Conservation (phyloP, 176 grass and related monocot genomes). For the Musa schizocarpa region DNA sequence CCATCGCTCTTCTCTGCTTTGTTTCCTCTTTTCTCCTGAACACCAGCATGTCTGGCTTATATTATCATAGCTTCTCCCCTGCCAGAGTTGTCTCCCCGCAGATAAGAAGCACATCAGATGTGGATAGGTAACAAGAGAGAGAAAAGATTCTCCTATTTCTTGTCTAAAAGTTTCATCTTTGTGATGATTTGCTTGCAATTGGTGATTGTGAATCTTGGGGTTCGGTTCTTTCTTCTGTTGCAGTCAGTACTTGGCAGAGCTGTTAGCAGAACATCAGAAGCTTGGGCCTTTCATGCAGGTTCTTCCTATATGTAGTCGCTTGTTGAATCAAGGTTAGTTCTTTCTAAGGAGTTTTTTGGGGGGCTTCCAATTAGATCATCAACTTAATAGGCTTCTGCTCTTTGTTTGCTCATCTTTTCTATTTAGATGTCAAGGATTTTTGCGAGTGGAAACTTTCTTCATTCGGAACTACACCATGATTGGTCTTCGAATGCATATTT, state of each 20-base stretch:
- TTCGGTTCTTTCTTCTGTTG: constrained; percentile 17
- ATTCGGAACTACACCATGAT: background rate
- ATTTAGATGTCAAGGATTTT: background rate
- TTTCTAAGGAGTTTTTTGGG: background rate
- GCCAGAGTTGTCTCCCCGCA: constrained; percentile 12
- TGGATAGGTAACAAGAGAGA: background rate
- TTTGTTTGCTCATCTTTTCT: background rate
- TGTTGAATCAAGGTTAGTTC: constrained; percentile 67
- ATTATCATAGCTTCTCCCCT: constrained; percentile 17
- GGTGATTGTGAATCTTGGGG: constrained; percentile 33
- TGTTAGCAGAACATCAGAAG: constrained; percentile 90
- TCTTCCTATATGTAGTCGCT: constrained; percentile 82
- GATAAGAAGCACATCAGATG: background rate
- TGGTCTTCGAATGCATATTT: background rate
- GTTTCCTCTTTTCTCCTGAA: constrained; percentile 21
- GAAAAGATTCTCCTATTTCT: background rate
- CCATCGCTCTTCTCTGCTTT: constrained; percentile 10
- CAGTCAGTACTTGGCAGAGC: constrained; percentile 85
- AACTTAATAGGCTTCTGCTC: background rate
- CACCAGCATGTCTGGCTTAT: constrained; percentile 2
- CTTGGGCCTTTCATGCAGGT: constrained; percentile 97
- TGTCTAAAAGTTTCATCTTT: constrained; percentile 11
- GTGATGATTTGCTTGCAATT: constrained; percentile 26
- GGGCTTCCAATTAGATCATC: background rate
- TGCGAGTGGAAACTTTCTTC: background rate